These are phyloP conservation scores for Phytophthora niederhauseri DNA, from an alignment of 352 stramenopile genomes.

Conservation along the genomic window DNA sequence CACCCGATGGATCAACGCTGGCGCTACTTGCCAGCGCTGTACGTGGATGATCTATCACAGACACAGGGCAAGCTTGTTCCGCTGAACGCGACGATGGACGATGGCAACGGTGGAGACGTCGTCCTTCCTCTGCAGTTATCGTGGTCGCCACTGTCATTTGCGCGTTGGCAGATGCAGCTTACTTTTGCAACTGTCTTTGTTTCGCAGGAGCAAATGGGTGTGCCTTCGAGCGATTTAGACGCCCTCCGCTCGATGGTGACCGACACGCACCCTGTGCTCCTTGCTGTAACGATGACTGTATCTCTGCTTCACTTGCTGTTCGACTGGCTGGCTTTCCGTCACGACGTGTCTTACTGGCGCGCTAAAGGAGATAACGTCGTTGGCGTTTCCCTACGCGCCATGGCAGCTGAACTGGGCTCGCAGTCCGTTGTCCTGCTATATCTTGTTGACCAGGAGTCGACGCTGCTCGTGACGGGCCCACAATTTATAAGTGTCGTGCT, in stretches of 20 bases:
- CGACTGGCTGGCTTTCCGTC: constrained; percentile 98
- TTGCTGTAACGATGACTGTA: constrained; percentile 95
- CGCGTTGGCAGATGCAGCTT: constrained; percentile 79
- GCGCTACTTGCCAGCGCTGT: constrained; percentile 79
- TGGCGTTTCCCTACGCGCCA: constrained; percentile 92
- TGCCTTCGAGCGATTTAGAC: constrained; percentile 78
- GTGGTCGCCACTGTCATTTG: constrained; percentile 80
- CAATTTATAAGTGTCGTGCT: constrained; percentile 73
- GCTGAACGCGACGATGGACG: constrained; percentile 57
- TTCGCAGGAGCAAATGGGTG: constrained; percentile 68
- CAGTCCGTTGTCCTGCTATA: constrained; percentile 96
- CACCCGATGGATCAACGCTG: constrained; percentile 47
- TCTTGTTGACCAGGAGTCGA: constrained; percentile 95
- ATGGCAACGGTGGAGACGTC: constrained; percentile 25
- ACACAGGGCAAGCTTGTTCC: constrained; percentile 75
- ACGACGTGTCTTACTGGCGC: constrained; percentile 97
- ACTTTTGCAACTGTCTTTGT: constrained; percentile 68
- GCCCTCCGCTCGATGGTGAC: constrained; percentile 91
- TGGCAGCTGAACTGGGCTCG: constrained; percentile 95
- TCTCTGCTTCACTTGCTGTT: constrained; percentile 98
- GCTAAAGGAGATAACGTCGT: constrained; percentile 93
- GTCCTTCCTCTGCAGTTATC: constrained; percentile 64
- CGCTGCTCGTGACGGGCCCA: constrained; percentile 91
- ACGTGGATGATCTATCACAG: constrained; percentile 76
- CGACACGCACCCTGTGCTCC: constrained; percentile 96